A percentile compares a stretch with the other conserved stretches of the same genome.
phyloP scores from a whole-genome alignment of 2,329 filamentous ascomycete genomes.

The Hymenoscyphus fraxineus region DNA sequence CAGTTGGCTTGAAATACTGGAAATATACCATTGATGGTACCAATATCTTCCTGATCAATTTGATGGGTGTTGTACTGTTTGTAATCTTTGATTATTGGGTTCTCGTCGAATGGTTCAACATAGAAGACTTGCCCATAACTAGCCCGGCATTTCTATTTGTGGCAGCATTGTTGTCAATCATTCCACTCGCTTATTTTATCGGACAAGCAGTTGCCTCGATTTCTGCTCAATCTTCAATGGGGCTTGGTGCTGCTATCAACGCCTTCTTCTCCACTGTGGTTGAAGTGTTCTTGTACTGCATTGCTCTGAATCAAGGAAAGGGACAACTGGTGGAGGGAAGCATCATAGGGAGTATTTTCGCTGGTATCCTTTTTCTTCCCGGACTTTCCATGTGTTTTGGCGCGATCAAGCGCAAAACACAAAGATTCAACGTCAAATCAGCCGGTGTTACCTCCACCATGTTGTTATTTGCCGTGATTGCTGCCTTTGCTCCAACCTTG shows the following conservation, averaged over 20 bases:
- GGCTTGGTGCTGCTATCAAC: conserved; percentile 92
- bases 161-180: conserved; percentile 83
- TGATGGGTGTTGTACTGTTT: conserved; percentile 89
- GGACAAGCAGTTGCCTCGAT: conserved; percentile 98
- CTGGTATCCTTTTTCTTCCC: conserved; percentile 89
- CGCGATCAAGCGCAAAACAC: conserved; percentile 94
- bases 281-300: conserved; percentile 95
- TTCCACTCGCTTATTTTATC: conserved; percentile 96
- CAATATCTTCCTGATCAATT: conserved; percentile 98
- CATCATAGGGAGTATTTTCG: conserved; percentile 96
- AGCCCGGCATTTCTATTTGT: conserved; percentile 83
- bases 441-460: conserved; percentile 97
- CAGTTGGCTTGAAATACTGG: conserved; percentile 93
- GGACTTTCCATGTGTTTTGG: conserved; percentile 98
- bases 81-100: conserved; percentile 91
- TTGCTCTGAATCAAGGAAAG: conserved; percentile 89
- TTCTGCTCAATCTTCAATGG: conserved; percentile 98
- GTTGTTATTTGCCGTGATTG: conserved; percentile 93
- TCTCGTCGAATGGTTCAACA: conserved; percentile 62
- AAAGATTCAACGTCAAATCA: conserved; percentile 94
- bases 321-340: conserved; percentile 90
- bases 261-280: conserved; percentile 98
- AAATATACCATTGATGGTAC: conserved; percentile 98
- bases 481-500: conserved; percentile 88
- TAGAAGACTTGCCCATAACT: conserved; percentile 65